Evolutionary conservation across 169 alveolate genomes (phyloP), one percentile per base, ranked within the genome.

Genomic region (Plasmodium inui): DNA sequence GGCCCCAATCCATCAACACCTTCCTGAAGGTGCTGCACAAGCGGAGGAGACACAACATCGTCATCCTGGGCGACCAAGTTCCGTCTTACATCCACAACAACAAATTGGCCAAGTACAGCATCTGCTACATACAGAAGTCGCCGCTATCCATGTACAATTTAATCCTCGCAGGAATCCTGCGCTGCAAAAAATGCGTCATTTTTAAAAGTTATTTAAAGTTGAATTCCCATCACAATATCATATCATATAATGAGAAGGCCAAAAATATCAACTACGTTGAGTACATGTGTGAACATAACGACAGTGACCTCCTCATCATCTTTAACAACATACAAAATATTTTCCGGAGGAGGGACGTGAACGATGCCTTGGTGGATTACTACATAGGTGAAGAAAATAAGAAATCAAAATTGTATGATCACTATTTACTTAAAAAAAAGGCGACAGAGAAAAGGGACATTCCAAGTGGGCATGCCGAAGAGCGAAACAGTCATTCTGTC

Each of bases 51-150:
- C 92, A 81, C 67, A 91, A 91, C 71, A 72, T 91, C 26, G 53
- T 91, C 61, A 82, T 91, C 34, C 50, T 91, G 76, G 72, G 95
- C 55, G 95, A 91, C n/a, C 92, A 91, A 46, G 55, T 91, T 17
- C 95, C 95, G 9, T 81, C 95, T 3, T 91, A 91, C 55, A 73
- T 91, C 32, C 78, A 91, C 44, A 91, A 91, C 78, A 91, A 91
- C 22, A 82, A 41, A 5, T 82, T 91, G 32, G 57, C 70, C 9
- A 81, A 71, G 37, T 91, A 91, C 83, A 91, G 76, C 55, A 72
- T 91, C 19, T 91, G 95, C 44, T 91, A 91, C 83, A 91, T 91
- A 34, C 95, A 91, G 28, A 91, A 91, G 84, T 91, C 92, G 3
- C 95, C 95, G 8, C 44, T 91, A 10, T 22, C 57, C 30, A 6